These are phyloP conservation scores for Cordyceps cateniannulata DNA, from an alignment of 2,329 filamentous ascomycete species.

Conservation along the genomic window DNA sequence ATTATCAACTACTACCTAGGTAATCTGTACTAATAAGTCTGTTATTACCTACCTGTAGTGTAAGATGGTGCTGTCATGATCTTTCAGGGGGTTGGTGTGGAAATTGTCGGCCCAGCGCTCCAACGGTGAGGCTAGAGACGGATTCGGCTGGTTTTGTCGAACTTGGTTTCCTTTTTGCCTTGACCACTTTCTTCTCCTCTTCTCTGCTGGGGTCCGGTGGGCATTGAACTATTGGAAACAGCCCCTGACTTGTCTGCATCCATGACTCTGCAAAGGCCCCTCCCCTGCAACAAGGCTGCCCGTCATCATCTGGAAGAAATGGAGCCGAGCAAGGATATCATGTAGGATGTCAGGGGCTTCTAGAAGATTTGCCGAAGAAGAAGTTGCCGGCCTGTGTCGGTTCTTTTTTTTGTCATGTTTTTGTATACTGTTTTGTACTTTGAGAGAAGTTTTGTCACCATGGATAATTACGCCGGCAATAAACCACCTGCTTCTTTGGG, in stretches of 20 bases:
- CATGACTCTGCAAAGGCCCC: background rate
- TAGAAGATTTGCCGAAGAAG: slow-evolving; percentile 6
- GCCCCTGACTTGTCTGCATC: slow-evolving; percentile 7
- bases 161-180: background rate
- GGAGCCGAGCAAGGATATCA: background rate
- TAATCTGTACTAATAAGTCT: no score
- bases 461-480: no score
- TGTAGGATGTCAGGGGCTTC: background rate
- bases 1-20: no score
- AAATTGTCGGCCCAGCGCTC: background rate
- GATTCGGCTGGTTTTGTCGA: background rate
- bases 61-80: no score
- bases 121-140: slow-evolving; percentile 4
- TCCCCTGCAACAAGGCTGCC: background rate
- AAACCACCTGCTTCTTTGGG: no score
- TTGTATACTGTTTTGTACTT: no score
- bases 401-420: background rate
- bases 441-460: no score
- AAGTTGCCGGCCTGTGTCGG: background rate
- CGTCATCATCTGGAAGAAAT: background rate
- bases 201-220: background rate
- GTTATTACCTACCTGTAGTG: no score
- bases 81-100: no score
- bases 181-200: no score
- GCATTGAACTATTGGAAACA: slow-evolving; percentile 10